Evolutionary conservation across 164 flowering plant genomes (phyloP), one percentile per base, ranked within the genome.

Genomic region (Santalum album): DNA sequence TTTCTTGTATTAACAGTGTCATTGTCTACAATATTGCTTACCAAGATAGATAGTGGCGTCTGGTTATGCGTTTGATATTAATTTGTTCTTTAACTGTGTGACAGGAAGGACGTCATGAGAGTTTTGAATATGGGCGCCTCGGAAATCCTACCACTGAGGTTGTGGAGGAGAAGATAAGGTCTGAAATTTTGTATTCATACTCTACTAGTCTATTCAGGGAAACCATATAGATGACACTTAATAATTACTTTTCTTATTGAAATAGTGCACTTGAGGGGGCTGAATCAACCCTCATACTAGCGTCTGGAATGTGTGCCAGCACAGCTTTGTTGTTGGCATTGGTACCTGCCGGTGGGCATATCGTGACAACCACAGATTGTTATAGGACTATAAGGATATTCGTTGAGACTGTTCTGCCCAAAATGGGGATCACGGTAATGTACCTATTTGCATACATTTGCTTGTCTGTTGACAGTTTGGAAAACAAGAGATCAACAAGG

Each of bases 241-340:
- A n/a, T n/a, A n/a, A n/a, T n/a, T n/a, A n/a, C n/a, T n/a, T n/a
- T n/a, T n/a, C n/a, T 45, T 43, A 17, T 11, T 60, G 34, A 27
- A 44, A 47, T 81, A 90, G 97, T 79, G 90, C 84, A 32, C 86
- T 92, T 27, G 99, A 92, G 72, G 96, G 92, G 54, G 97, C 99
- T 68, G 97, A 92, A 69, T 76, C 97, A 44, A 89, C 99, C 12
- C 7, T 89, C 61, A 56, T 92, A 21, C 21, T 81, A 82, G 95
- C 97, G 57, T 92, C 99, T 68, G 99, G 99, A 49, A 92, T 89
- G 97, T 83, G 84, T 72, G 96, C 92, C 50, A 83, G 84, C 65
- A 84, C 77, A 17, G 80, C 83, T 47, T 38, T 90, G 86, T 44
- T 92, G 58, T 49, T 89, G 84, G 95, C 99, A 62, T 71, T 92